Base-by-base conservation (phyloP, 1,284 basidiomycete species). In the Rhodofomes roseus region DNA sequence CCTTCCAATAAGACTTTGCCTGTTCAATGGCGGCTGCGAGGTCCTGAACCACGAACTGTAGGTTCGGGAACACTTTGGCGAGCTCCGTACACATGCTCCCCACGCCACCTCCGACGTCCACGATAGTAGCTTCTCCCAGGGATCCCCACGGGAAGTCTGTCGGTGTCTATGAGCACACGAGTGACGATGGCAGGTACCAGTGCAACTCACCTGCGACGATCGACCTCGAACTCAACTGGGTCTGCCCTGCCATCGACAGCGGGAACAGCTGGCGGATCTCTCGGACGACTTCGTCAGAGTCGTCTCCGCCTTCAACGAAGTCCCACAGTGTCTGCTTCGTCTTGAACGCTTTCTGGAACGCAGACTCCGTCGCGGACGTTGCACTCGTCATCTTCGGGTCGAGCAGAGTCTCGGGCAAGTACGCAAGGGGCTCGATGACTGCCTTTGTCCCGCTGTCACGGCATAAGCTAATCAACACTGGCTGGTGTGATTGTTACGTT, bases 11-110 rank as follows among this genome's bases (percentile, higher is more conserved):
- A 4, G 51, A 43, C n/a, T 54, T 34, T 14, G 61, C 65, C 16
- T 64, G 41, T 16, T 56, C 43, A 31, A 60, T 54, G 22, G 61
- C 56, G 7, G 44, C 46, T n/a, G 54, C 27, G 31, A 50, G 54
- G 46, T 70, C 68, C 39, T 70, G 62, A 14, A 69, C 56, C 4
- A 68, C 41, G 55, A 68, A 66, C 11, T 55, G 54, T 34, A 69
- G 55, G 8, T 61, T 36, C 1, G 63, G 63, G 50, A 63, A 58
- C 14, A 27, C 44, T 29, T 41, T 44, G 4, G 62, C 60, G n/a
- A 63, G 56, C 16, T 58, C 62, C 16, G 62, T 40, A 40, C 55
- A 37, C 57, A 65, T 60, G n/a, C 58, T 53, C n/a, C 63, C 63
- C 63, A 65, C 56, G 8, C 66, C 63, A 0, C 65, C 66, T 5